Evolutionary conservation across 352 stramenopile species (phyloP).

Genomic region (Pythium angustatum): DNA sequence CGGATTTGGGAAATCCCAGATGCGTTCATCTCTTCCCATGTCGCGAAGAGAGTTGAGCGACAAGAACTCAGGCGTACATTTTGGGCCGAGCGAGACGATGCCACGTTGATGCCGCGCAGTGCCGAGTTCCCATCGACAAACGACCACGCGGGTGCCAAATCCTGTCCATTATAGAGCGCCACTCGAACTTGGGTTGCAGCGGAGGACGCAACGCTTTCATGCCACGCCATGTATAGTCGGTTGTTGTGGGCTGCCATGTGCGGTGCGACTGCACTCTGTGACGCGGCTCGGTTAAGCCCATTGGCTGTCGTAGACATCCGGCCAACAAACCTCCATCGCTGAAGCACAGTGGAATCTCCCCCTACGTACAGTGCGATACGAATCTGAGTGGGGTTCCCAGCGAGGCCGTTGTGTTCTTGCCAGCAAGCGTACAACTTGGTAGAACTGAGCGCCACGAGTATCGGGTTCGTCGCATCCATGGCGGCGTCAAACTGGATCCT

Average conservation of each 20-base stretch:
- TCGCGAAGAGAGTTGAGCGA: slow-evolving; percentile 43
- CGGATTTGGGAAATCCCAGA: slow-evolving; percentile 40
- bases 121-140: slow-evolving; percentile 62
- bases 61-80: slow-evolving; percentile 49
- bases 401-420: slow-evolving; percentile 41
- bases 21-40: slow-evolving; percentile 52
- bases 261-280: slow-evolving; percentile 37
- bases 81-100: slow-evolving; percentile 29
- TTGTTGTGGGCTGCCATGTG: slow-evolving; percentile 33
- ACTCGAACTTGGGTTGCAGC: slow-evolving; percentile 49
- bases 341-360: slow-evolving; percentile 24
- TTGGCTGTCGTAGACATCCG: slow-evolving; percentile 15
- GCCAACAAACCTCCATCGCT: slow-evolving; percentile 49
- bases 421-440: slow-evolving; percentile 52
- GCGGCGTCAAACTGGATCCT: slow-evolving; percentile 48
- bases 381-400: slow-evolving; percentile 45
- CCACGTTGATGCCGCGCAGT: slow-evolving; percentile 47
- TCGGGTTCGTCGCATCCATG: slow-evolving; percentile 39
- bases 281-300: slow-evolving; percentile 53
- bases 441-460: slow-evolving; percentile 27
- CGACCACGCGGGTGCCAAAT: slow-evolving; percentile 41
- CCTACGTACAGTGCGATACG: slow-evolving; percentile 41
- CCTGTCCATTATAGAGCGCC: slow-evolving; percentile 49
- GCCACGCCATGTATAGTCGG: slow-evolving; percentile 64
- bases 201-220: slow-evolving; percentile 35